Base-by-base conservation (phyloP, 2,329 filamentous ascomycete species). In the Periconia sp. region DNA sequence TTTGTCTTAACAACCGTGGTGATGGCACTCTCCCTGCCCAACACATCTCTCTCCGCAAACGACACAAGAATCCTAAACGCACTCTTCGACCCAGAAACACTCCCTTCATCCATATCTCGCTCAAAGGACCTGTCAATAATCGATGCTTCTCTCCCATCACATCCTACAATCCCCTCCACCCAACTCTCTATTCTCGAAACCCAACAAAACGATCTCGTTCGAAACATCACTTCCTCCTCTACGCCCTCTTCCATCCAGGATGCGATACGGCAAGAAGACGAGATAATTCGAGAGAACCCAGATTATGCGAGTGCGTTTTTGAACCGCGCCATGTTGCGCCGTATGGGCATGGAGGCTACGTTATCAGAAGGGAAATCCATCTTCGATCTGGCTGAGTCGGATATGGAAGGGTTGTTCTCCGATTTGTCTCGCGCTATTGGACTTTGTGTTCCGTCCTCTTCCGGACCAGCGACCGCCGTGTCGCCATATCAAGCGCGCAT, bases 291-390 rank as follows among this genome's bases (percentile, higher is more conserved):
- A 2, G 72, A 81, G 20, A 69, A 84, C 49, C 87, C 89, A 2
- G 72, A 76, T 31, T 92, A 92, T 71, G 88, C 89, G 19, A 90
- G 87, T 58, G 87, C 85, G 6, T 82, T 85, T 53, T 89, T 91
- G 69, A 92, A 93, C 72, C 81, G 89, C 47, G 89, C 87, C 2
- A 90, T 92, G 70, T 80, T 87, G 9, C 63, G 82, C 30, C 77
- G 87, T 19, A 77, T 87, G 45, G 73, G 85, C 52, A 85, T 87
- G 6, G 66, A 69, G 56, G 47, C 54, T n/a, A 7, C 55, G n/a
- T 8, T 66, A 2, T 11, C 40, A 43, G 40, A 49, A 8, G n/a
- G 33, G 1, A 43, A 56, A 19, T 52, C 49, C 3, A 58, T 66
- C 3, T 17, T 31, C 9, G 17, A 47, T 19, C 15, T 17, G 6